A percentile compares a stretch with the other conserved stretches of the same genome.
These are phyloP conservation scores for Spathaspora gorwiae DNA, from an alignment of 805 yeast species.

Conservation along the genomic window DNA sequence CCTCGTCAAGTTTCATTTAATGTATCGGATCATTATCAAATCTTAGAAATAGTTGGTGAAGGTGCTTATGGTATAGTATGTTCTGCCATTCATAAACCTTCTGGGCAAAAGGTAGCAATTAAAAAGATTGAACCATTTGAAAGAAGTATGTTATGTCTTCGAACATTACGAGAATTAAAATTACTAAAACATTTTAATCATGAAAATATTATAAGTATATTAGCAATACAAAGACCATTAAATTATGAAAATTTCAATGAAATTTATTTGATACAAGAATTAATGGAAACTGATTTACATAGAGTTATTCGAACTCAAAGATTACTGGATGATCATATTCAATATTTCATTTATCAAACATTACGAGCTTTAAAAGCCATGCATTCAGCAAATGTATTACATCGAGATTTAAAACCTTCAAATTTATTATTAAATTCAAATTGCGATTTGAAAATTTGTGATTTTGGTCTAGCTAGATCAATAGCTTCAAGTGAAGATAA, in stretches of 20 bases:
- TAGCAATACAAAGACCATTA: conserved; percentile 84
- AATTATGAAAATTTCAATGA: conserved; percentile 74
- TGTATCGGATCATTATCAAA: conserved; percentile 82
- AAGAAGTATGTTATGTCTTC: conserved; percentile 78
- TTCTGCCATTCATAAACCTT: conserved; percentile 81
- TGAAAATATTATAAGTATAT: conserved; percentile 85
- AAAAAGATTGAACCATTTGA: conserved; percentile 93
- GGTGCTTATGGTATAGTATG: conserved; percentile 97
- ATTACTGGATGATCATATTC: conserved; percentile 88
- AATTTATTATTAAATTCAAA: conserved; percentile 83
- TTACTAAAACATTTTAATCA: conserved; percentile 85
- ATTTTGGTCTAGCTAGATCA: conserved; percentile 83
- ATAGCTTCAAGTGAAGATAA: conserved; percentile 61
- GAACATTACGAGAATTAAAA: conserved; percentile 88
- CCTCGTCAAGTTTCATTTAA: conserved; percentile 55
- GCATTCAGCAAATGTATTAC: conserved; percentile 92
- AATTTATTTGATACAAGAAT: conserved; percentile 82
- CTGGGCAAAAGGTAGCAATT: conserved; percentile 88
- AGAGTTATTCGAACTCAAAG: conserved; percentile 77
- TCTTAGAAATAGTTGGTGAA: conserved; percentile 82
- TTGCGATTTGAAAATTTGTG: conserved; percentile 92
- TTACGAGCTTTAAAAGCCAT: conserved; percentile 84
- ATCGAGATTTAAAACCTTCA: conserved; percentile 88
- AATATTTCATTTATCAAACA: conserved; percentile 88
- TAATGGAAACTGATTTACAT: conserved; percentile 86